Evolutionary conservation across 495 filamentous ascomycete species (phyloP).

Genomic region (Penicillium taxi): DNA sequence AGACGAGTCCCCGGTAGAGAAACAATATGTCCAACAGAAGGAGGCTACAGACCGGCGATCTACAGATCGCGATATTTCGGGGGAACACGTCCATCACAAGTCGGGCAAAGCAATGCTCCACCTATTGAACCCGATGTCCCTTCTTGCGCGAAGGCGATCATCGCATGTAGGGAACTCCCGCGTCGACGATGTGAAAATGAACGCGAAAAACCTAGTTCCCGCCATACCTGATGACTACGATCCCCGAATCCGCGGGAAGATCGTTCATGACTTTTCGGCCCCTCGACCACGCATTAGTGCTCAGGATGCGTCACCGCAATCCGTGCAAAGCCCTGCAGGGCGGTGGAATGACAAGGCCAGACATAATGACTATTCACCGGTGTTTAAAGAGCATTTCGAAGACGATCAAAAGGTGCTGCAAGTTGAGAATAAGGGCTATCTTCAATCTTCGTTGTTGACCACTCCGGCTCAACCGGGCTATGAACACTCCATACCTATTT

Average conservation of each 20-base stretch:
- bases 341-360: constrained; percentile 24
- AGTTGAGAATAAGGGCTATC: constrained; percentile 44
- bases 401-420: constrained; percentile 46
- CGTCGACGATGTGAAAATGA: constrained; percentile 41
- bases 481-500: constrained; percentile 39
- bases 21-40: constrained; percentile 15
- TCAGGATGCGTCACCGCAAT: constrained; percentile 10
- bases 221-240: constrained; percentile 68
- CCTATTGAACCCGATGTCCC: constrained; percentile 59
- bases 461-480: constrained; percentile 26
- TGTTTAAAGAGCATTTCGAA: constrained; percentile 63
- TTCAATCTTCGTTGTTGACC: constrained; percentile 37
- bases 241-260: constrained; percentile 73
- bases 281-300: constrained; percentile 55
- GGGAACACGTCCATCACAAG: constrained; percentile 29
- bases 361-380: constrained; percentile 49
- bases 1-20: constrained; percentile 25
- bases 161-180: constrained; percentile 37
- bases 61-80: constrained; percentile 25
- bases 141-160: constrained; percentile 52
- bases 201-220: constrained; percentile 45
- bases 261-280: constrained; percentile 85
- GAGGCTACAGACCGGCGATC: constrained; percentile 22
- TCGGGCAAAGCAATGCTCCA: constrained; percentile 55
- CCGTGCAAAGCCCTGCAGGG: constrained; percentile 2